These are phyloP conservation scores for Ophiostoma sp. DNA, from an alignment of 2,329 filamentous ascomycete species.

Conservation along the genomic window DNA sequence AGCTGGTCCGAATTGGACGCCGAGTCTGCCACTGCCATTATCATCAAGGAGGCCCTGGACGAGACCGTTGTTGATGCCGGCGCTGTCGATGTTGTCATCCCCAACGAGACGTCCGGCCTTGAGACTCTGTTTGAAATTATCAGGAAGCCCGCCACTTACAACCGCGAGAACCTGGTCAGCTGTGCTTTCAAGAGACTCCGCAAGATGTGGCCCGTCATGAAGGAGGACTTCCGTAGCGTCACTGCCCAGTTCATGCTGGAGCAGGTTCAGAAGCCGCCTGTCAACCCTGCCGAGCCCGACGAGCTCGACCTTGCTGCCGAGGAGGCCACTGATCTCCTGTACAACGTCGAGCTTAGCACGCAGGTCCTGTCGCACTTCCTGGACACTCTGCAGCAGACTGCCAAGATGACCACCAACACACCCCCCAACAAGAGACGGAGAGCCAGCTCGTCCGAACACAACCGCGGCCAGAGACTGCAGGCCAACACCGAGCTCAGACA, in stretches of 20 bases:
- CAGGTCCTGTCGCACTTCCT: constrained; percentile 67
- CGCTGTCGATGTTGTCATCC: constrained; percentile 49
- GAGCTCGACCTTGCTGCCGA: constrained; percentile 43
- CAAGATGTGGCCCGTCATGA: constrained; percentile 68
- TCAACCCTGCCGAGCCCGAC: constrained; percentile 32
- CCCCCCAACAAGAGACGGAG: constrained; percentile 74
- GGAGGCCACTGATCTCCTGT: constrained; percentile 66
- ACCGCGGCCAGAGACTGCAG: constrained; percentile 54
- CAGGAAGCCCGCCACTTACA: constrained; percentile 38
- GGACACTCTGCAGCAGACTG: constrained; percentile 66
- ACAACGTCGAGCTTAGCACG: constrained; percentile 67
- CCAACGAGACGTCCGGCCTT: constrained; percentile 50
- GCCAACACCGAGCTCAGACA: constrained; percentile 61
- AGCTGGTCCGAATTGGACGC: constrained; percentile 59
- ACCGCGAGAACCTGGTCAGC: constrained; percentile 53
- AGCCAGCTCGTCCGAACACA: constrained; percentile 66
- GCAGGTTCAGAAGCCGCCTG: constrained; percentile 46
- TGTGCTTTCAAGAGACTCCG: constrained; percentile 65
- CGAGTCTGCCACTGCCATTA: constrained; percentile 47
- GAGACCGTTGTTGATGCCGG: constrained; percentile 34
- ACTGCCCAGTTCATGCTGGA: constrained; percentile 60
- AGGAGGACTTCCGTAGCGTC: constrained; percentile 54
- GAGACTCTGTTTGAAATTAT: constrained; percentile 48
- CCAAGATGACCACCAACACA: constrained; percentile 64
- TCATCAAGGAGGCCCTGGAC: constrained; percentile 37